These are phyloP conservation scores for Neoscytalidium dimidiatum DNA, from an alignment of 2,329 filamentous ascomycete species.

Conservation along the genomic window DNA sequence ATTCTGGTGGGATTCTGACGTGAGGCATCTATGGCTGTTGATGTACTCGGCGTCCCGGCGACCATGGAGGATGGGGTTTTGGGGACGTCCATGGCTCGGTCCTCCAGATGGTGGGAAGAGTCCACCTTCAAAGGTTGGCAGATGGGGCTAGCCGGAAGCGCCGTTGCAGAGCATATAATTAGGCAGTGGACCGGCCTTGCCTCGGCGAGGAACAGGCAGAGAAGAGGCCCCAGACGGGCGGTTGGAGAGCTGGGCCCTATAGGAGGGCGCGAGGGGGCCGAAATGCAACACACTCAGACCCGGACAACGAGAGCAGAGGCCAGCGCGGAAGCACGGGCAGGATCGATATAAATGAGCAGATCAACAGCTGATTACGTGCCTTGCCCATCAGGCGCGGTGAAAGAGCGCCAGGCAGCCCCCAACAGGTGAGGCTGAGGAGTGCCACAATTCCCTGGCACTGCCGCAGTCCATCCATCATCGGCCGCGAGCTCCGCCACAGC, in stretches of 20 bases:
- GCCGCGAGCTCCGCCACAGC: slow-evolving; percentile 8
- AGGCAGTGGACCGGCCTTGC: slow-evolving; percentile 4
- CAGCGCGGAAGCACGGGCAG: not conserved
- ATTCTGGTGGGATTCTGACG: not conserved
- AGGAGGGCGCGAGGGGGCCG: not conserved
- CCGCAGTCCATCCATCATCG: not conserved
- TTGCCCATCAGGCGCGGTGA: not conserved
- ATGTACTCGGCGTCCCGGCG: not conserved
- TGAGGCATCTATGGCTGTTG: not conserved
- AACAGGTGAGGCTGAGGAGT: slow-evolving; percentile 10
- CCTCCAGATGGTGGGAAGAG: not conserved
- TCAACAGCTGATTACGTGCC: not conserved
- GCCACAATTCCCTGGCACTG: slow-evolving; percentile 9
- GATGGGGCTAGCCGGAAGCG: not conserved
- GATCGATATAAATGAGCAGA: slow-evolving; percentile 4
- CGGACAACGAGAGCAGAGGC: not conserved
- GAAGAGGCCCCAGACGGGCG: not conserved
- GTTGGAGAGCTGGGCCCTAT: not conserved
- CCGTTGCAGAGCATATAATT: not conserved
- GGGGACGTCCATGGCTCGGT: not conserved
- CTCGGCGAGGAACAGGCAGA: not conserved
- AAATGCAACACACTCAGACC: not conserved
- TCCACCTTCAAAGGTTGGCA: not conserved
- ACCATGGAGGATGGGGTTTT: not conserved
- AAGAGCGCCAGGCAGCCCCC: slow-evolving; percentile 4